These are phyloP conservation scores for Fusarium camptoceras DNA, from an alignment of 2,329 filamentous ascomycete species.

Conservation along the genomic window DNA sequence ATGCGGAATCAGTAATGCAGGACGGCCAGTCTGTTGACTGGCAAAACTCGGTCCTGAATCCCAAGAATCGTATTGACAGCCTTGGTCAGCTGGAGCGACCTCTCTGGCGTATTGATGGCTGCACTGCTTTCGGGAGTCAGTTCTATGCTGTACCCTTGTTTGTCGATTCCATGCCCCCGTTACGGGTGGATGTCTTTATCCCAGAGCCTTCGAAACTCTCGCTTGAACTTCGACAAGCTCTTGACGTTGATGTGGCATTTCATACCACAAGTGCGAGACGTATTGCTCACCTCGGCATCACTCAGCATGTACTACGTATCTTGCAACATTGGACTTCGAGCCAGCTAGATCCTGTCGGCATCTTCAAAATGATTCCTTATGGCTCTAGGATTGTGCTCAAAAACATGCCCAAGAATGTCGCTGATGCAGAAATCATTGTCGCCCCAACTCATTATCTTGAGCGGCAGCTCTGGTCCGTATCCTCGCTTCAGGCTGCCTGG, in stretches of 20 bases:
- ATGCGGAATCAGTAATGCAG: neutral
- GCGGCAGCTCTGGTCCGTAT: slow-evolving; percentile 60
- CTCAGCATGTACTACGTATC: slow-evolving; percentile 65
- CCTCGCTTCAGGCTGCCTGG: slow-evolving; percentile 59
- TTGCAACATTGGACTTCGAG: slow-evolving; percentile 63
- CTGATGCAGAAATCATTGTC: slow-evolving; percentile 59
- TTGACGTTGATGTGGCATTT: slow-evolving; percentile 64
- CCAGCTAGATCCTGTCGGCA: slow-evolving; percentile 44
- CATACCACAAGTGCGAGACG: slow-evolving; percentile 64
- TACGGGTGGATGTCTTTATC: slow-evolving; percentile 70
- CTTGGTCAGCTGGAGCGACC: slow-evolving; percentile 58
- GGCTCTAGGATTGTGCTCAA: slow-evolving; percentile 68
- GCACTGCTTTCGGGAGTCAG: slow-evolving; percentile 67
- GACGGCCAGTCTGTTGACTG: slow-evolving; percentile 50
- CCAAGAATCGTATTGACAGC: slow-evolving; percentile 70
- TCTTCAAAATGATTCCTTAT: slow-evolving; percentile 64
- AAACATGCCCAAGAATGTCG: slow-evolving; percentile 61
- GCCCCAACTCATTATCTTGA: slow-evolving; percentile 66
- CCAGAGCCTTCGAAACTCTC: slow-evolving; percentile 61
- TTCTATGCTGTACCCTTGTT: slow-evolving; percentile 68
- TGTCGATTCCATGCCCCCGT: slow-evolving; percentile 58
- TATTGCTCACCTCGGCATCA: slow-evolving; percentile 63
- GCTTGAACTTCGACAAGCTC: slow-evolving; percentile 56
- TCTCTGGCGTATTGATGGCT: slow-evolving; percentile 70
- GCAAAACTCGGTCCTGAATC: slow-evolving; percentile 65